A percentile compares a stretch with the other conserved stretches of the same genome.
Conservation (phyloP, 78 protist genomes). For the Polysphondylium violaceum region DNA sequence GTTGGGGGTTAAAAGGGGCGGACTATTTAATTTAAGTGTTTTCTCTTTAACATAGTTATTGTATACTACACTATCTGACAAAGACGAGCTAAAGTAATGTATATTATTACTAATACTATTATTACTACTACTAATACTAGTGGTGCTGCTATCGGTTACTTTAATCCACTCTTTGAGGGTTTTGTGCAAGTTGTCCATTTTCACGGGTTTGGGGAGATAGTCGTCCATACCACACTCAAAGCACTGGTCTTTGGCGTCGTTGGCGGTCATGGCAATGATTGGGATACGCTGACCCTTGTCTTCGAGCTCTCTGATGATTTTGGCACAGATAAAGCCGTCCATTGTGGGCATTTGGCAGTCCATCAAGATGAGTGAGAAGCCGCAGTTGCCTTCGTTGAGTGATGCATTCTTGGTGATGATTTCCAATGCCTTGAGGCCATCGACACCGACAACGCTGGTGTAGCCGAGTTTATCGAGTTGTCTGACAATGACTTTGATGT, state of each 20-base stretch:
- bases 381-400: constrained; percentile 1
- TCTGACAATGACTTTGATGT: constrained; percentile 46
- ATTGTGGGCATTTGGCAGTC: constrained; percentile 92
- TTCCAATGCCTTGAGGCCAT: constrained; percentile 73
- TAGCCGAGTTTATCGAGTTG: constrained; percentile 75
- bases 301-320: constrained; percentile 75
- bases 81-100: too few species aligned
- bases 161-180: constrained; percentile 45
- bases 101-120: too few species aligned
- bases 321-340: constrained; percentile 86
- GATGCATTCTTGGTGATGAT: too few species aligned
- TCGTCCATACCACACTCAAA: constrained; percentile 79
- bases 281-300: constrained; percentile 60
- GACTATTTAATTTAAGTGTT: too few species aligned
- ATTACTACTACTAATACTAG: too few species aligned
- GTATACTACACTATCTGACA: too few species aligned
- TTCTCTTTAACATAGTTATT: too few species aligned
- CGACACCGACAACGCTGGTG: constrained; percentile 14
- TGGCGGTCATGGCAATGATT: constrained; percentile 86
- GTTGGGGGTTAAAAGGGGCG: too few species aligned
- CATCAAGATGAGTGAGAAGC: constrained; percentile 80
- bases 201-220: constrained; percentile 78
- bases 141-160: too few species aligned
- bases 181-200: constrained; percentile 41
- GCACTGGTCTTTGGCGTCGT: constrained; percentile 59